Evolutionary conservation across 2,329 filamentous ascomycete species (phyloP), one percentile per base, ranked within the genome.

Genomic region (Fonsecaea monophora): DNA sequence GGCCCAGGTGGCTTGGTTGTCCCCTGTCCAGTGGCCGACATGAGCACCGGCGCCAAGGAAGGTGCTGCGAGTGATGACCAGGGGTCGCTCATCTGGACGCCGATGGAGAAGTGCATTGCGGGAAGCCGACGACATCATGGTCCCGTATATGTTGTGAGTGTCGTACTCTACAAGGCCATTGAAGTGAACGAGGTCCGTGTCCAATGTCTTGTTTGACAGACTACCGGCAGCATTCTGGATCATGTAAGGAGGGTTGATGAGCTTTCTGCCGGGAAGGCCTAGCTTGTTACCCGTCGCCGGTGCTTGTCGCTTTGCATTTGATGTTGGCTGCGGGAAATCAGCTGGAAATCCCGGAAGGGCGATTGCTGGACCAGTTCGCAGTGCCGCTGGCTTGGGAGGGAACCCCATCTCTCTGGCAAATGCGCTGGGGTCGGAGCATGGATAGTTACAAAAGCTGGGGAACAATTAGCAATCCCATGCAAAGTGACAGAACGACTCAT

Each of bases 101-200:
- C 90, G 86, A 12, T 81, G 77, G 6, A 87, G 77, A 90, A 94
- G 91, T 1, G 91, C 88, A 12, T 83, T 77, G 60, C 86, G 84
- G 0, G 89, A 90, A 4, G 86, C 80, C 18, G 82, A 78, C 1
- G 88, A 90, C 90, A 93, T 94, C 87, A 92, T 88, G 7, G 86
- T 85, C 0, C 91, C 91, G 75, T 91, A 92, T 1, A 93, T 77
- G 72, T 93, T 93, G 76, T 94, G 91, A 0, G 88, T 90, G 71
- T 94, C 91, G 74, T 91, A 92, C 76, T 91, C 87, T 21, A 83
- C 81, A 42, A 88, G 78, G 12, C 90, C 90, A 65, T 90, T 88
- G 50, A 87, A 83, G 75, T 92, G 90, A 8, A 89, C 83, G 8
- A 92, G 78, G 73, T 92, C 85, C 0, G 89, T 90, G 69, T 87